phyloP scores from a whole-genome alignment of 768 basidiomycete genomes.

The Lactifluus echinatus region DNA sequence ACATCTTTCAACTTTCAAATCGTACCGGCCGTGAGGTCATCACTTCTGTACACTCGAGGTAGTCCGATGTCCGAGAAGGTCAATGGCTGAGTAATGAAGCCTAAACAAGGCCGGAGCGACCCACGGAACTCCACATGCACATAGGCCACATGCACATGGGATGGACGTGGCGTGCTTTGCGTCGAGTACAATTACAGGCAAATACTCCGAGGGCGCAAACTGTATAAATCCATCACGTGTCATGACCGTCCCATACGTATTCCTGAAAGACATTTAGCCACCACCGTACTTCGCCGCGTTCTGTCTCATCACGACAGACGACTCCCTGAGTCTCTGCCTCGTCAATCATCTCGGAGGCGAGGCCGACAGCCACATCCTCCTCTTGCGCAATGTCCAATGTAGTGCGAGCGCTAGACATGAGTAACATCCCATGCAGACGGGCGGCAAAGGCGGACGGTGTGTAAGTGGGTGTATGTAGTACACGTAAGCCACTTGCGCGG shows the following conservation, averaged over 20 bases:
- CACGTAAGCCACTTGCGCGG: conserved; percentile 56
- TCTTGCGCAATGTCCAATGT: conserved; percentile 62
- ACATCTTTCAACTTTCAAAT: too few relatives aligned
- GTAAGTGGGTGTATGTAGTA: conserved; percentile 80
- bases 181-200: not conserved
- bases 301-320: conserved; percentile 73
- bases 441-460: conserved; percentile 57
- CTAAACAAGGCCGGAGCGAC: not conserved
- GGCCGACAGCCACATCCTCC: conserved; percentile 63
- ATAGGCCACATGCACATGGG: too few relatives aligned
- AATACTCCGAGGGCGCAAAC: not conserved
- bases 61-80: too few relatives aligned
- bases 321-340: conserved; percentile 63
- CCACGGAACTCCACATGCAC: too few relatives aligned
- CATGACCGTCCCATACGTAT: conserved; percentile 72
- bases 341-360: conserved; percentile 71
- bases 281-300: conserved; percentile 60
- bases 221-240: not conserved
- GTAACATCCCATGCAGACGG: conserved; percentile 50
- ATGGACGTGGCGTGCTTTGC: too few relatives aligned
- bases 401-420: conserved; percentile 31
- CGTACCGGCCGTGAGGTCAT: too few relatives aligned
- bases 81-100: not conserved
- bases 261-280: conserved; percentile 55
- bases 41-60: too few relatives aligned